Conservation (phyloP, 2,329 filamentous ascomycete species). For the Aspergillus sp. region DNA sequence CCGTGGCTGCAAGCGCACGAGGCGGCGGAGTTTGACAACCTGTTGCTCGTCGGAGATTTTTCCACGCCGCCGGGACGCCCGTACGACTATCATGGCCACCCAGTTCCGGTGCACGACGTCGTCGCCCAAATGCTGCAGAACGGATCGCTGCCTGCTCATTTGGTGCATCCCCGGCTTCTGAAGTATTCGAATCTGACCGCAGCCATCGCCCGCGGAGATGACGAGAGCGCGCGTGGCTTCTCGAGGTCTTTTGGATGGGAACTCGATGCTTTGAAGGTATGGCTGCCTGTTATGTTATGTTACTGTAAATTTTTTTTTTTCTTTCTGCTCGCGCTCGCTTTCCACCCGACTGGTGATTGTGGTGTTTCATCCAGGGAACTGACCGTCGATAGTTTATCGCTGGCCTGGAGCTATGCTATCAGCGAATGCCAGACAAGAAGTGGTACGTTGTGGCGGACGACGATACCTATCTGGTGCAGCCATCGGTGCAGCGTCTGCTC, state of each 20-base stretch:
- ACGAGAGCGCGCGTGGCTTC: background rate
- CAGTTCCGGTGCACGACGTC: background rate
- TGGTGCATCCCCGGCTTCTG: background rate
- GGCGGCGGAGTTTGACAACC: background rate
- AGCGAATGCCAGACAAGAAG: constrained; percentile 5
- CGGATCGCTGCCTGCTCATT: background rate
- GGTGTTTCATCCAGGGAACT: background rate
- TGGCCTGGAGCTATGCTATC: constrained; percentile 3
- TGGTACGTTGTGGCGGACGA: constrained; percentile 6
- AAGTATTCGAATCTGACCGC: constrained; percentile 1
- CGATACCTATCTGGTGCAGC: constrained; percentile 6
- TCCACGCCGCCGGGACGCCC: background rate
- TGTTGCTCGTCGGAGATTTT: constrained; percentile 3
- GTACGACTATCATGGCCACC: constrained; percentile 1
- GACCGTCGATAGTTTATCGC: constrained; percentile 2
- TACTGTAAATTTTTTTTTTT: no score
- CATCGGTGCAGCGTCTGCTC: background rate
- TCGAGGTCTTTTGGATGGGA: constrained; percentile 4
- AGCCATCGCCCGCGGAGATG: background rate
- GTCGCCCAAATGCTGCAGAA: constrained; percentile 3
- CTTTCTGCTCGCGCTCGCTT: background rate
- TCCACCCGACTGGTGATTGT: no score
- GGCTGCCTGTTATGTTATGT: background rate
- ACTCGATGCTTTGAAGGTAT: constrained; percentile 5
- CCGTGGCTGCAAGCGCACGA: constrained; percentile 7